Conservation (phyloP, 1,139 yeast genomes). For the Starmera stellimalicola region DNA sequence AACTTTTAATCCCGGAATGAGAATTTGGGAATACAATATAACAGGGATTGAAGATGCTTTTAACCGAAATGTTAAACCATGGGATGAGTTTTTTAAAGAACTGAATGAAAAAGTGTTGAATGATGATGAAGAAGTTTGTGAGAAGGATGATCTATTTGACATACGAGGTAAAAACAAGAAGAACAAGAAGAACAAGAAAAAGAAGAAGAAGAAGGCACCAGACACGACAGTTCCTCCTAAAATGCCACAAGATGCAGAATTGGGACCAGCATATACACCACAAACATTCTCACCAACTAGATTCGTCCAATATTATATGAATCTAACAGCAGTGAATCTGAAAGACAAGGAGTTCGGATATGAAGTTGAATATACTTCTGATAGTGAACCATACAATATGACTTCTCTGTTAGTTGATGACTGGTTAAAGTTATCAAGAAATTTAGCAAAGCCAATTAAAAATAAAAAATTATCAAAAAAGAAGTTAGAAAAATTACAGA, state of each 20-base stretch:
- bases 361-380: slow-evolving; percentile 63
- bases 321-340: slow-evolving; percentile 41
- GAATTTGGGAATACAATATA: slow-evolving; percentile 81
- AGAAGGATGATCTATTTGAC: slow-evolving; percentile 12
- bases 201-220: slow-evolving; percentile 23
- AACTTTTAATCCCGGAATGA: slow-evolving; percentile 71
- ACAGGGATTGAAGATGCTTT: slow-evolving; percentile 33
- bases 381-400: slow-evolving; percentile 47
- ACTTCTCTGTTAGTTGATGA: slow-evolving; percentile 46
- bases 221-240: slow-evolving; percentile 64
- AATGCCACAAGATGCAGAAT: slow-evolving; percentile 41
- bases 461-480: slow-evolving; percentile 7
- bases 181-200: slow-evolving; percentile 14
- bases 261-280: slow-evolving; percentile 70
- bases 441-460: slow-evolving; percentile 35
- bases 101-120: slow-evolving; percentile 26
- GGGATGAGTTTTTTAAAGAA: slow-evolving; percentile 47
- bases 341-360: slow-evolving; percentile 42
- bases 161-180: slow-evolving; percentile 6
- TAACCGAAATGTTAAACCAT: slow-evolving; percentile 25
- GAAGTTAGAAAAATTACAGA: slow-evolving; percentile 13
- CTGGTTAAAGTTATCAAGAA: slow-evolving; percentile 50
- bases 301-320: slow-evolving; percentile 65
- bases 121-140: slow-evolving; percentile 19
- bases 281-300: slow-evolving; percentile 66